phyloP scores from a whole-genome alignment of 1,139 yeast species.

The Zygosaccharomyces sapae region DNA sequence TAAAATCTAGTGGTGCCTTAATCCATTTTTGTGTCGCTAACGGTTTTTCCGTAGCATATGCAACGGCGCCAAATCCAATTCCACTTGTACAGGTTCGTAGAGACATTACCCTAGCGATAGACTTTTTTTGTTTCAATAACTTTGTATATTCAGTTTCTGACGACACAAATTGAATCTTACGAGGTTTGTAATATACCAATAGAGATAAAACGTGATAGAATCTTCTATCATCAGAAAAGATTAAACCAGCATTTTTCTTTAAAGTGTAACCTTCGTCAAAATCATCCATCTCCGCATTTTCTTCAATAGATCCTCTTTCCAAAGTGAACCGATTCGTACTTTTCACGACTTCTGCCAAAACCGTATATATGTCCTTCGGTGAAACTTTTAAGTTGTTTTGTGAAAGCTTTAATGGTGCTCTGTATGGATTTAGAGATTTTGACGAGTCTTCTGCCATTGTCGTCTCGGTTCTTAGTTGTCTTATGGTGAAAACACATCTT shows the following conservation, averaged over 20 bases:
- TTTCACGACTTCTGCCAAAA: slow-evolving; percentile 21
- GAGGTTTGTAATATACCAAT: slow-evolving; percentile 24
- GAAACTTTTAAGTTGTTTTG: slow-evolving; percentile 4
- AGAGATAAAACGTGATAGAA: slow-evolving; percentile 71
- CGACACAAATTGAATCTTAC: slow-evolving; percentile 26
- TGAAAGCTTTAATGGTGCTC: slow-evolving; percentile 2
- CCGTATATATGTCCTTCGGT: slow-evolving; percentile 18
- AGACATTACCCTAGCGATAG: slow-evolving; percentile 60
- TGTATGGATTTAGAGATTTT: slow-evolving; percentile 3
- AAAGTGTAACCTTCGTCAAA: slow-evolving; percentile 22
- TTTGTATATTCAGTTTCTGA: slow-evolving; percentile 29
- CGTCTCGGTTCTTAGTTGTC: slow-evolving; percentile 10
- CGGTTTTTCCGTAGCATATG: slow-evolving; percentile 69
- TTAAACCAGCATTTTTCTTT: slow-evolving; percentile 40
- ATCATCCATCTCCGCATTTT: slow-evolving; percentile 18
- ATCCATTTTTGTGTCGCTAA: slow-evolving; percentile 81
- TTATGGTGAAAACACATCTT: slow-evolving; percentile 18
- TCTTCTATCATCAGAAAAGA: slow-evolving; percentile 75
- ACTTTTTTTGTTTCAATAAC: slow-evolving; percentile 46
- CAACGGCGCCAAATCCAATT: slow-evolving; percentile 73
- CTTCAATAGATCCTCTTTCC: slow-evolving; percentile 13
- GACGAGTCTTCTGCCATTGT: slow-evolving; percentile 3
- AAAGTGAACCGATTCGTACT: slow-evolving; percentile 12
- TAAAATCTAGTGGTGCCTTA: slow-evolving; percentile 70
- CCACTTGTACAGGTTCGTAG: slow-evolving; percentile 69